Evolutionary conservation across 495 filamentous ascomycete species (phyloP), one percentile per base, ranked within the genome.

Genomic region (Oidiodendron maius): DNA sequence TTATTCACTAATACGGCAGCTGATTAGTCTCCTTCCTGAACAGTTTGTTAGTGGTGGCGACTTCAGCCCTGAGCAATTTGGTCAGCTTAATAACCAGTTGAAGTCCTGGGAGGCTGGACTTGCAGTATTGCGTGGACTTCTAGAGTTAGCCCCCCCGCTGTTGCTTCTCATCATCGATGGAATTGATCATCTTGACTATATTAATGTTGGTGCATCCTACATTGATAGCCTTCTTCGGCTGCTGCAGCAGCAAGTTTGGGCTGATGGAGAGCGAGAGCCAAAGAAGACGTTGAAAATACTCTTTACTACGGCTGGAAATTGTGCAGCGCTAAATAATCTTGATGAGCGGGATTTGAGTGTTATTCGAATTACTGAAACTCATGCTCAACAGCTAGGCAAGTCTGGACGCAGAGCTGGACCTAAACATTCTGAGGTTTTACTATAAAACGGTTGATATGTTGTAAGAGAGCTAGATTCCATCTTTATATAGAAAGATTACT

Each of bases 211-310:
- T 17, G 35, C 18, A 24, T 13, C 11, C 23, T 30, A 48, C 20
- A n/a, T 48, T 39, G 15, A 13, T 21, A 20, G 32, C 3, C 6
- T 48, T 21, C 34, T 48, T 12, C 12, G 8, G 40, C n/a, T 48
- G 9, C 45, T 39, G 23, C 28, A 46, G 20, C n/a, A n/a, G n/a
- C n/a, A n/a, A n/a, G n/a, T n/a, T n/a, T n/a, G n/a, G n/a, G n/a
- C n/a, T n/a, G n/a, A n/a, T n/a, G n/a, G n/a, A n/a, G n/a, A n/a
- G n/a, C n/a, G n/a, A n/a, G n/a, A n/a, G n/a, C n/a, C n/a, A n/a
- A n/a, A n/a, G 44, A 47, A 24, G 44, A 47, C 21, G 12, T 36
- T 47, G 4, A 47, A 47, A 34, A 24, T 47, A 9, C 44, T 47
- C 13, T 9, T 47, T 2, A 47, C 44, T 1, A 47, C 44, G 10